phyloP scores from a whole-genome alignment of 2,329 filamentous ascomycete genomes.

The Botrytis fragariae region DNA sequence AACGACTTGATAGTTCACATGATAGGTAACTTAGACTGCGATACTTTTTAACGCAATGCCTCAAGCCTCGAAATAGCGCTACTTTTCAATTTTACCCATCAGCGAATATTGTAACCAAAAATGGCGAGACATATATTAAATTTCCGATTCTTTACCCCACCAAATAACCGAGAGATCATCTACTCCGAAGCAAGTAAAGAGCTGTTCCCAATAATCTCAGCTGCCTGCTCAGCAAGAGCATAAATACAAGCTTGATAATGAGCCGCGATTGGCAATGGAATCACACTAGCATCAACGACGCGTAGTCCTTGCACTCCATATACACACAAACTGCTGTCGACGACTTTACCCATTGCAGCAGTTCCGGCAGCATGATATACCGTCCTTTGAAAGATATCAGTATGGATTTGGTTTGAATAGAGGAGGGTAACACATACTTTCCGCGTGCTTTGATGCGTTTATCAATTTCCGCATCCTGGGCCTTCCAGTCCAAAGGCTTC shows the following conservation, averaged over 20 bases:
- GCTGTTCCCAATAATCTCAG: background rate
- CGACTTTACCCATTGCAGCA: background rate
- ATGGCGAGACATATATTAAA: too few relatives aligned
- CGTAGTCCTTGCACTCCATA: background rate
- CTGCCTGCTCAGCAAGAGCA: constrained; percentile 1
- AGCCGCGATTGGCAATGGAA: background rate
- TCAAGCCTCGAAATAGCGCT: too few relatives aligned
- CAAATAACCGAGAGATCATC: too few relatives aligned
- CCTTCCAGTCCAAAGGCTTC: background rate
- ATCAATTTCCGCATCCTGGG: background rate
- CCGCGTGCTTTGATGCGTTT: constrained; percentile 1
- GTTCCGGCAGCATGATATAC: constrained; percentile 2
- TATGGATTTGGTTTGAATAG: too few relatives aligned
- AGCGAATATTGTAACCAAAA: too few relatives aligned
- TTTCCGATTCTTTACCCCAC: too few relatives aligned
- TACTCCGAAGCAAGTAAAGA: too few relatives aligned
- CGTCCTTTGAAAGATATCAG: too few relatives aligned
- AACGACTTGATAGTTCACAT: background rate
- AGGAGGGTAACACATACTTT: background rate
- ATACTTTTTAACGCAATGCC: too few relatives aligned
- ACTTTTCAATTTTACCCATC: too few relatives aligned
- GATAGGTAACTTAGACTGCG: too few relatives aligned
- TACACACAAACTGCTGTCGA: background rate
- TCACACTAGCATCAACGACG: constrained; percentile 9
- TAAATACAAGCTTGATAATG: constrained; percentile 4